These are phyloP conservation scores for Epicoccum sorghinum DNA, from an alignment of 2,329 filamentous ascomycete species.

Conservation along the genomic window DNA sequence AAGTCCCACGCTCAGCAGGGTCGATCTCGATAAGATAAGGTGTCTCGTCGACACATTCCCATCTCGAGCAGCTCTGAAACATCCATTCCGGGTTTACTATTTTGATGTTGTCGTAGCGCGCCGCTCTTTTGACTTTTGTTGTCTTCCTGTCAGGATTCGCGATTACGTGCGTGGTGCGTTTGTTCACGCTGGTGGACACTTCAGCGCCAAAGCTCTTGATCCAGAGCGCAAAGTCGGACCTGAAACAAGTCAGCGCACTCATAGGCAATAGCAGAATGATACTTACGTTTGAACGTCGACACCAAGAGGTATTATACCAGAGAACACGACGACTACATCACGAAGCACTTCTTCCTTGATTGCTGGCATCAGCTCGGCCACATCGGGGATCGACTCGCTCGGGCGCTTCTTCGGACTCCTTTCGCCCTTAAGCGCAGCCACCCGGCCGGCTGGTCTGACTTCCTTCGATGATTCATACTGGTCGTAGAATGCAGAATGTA, in stretches of 20 bases:
- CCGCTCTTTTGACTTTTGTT: constrained; percentile 87
- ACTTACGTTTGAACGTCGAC: constrained; percentile 70
- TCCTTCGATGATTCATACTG: constrained; percentile 70
- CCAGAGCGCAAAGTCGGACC: constrained; percentile 85
- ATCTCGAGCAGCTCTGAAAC: constrained; percentile 80
- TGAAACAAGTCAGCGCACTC: constrained; percentile 30
- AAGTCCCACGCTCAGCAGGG: constrained; percentile 61
- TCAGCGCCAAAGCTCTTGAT: constrained; percentile 83
- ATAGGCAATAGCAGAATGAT: too few relatives aligned
- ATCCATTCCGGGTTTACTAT: constrained; percentile 95
- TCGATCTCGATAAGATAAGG: constrained; percentile 81
- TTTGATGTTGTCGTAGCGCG: constrained; percentile 78
- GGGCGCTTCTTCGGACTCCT: constrained; percentile 57
- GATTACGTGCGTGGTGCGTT: constrained; percentile 71
- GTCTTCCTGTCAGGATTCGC: constrained; percentile 76
- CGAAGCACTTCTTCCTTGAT: constrained; percentile 80
- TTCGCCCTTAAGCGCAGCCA: constrained; percentile 58
- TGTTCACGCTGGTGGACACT: constrained; percentile 64
- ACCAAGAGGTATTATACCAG: constrained; percentile 85
- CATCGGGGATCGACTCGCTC: constrained; percentile 74
- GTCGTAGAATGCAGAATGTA: constrained; percentile 83
- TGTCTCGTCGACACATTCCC: constrained; percentile 78
- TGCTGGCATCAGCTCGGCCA: constrained; percentile 80
- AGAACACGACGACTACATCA: constrained; percentile 81
- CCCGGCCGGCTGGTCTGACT: constrained; percentile 52